phyloP scores from a whole-genome alignment of 2,329 filamentous ascomycete genomes.

The Aspergillus sp. region DNA sequence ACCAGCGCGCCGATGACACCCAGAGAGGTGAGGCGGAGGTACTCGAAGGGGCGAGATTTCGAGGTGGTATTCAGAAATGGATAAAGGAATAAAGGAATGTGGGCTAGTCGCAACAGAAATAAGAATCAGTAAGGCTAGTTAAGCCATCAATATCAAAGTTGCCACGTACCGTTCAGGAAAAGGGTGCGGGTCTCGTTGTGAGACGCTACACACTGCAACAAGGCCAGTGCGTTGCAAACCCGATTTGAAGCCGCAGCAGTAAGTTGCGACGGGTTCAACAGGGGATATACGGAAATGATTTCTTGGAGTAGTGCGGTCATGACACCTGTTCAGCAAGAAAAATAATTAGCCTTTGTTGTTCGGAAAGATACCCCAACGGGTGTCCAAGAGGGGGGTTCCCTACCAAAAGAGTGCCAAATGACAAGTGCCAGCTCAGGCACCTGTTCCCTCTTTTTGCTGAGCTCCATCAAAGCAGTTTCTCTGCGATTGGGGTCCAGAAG shows the following conservation, averaged over 20 bases:
- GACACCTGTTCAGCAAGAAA: slow-evolving; percentile 62
- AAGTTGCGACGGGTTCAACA: slow-evolving; percentile 93
- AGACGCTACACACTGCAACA: slow-evolving; percentile 94
- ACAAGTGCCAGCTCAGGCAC: slow-evolving; percentile 95
- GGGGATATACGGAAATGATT: slow-evolving; percentile 97
- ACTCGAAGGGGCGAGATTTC: slow-evolving; percentile 96
- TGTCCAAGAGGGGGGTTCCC: slow-evolving; percentile 28
- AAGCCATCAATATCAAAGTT: slow-evolving; percentile 1
- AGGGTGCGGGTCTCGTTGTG: slow-evolving; percentile 94
- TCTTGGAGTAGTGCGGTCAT: slow-evolving; percentile 98
- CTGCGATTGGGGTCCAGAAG: slow-evolving; percentile 82
- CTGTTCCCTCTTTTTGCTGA: slow-evolving; percentile 98
- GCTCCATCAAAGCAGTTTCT: slow-evolving; percentile 86
- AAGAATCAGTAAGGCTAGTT: not conserved
- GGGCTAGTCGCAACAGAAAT: slow-evolving; percentile 58
- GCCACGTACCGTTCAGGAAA: slow-evolving; percentile 79
- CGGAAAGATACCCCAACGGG: not conserved
- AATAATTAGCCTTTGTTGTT: slow-evolving; percentile 5
- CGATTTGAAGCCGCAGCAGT: slow-evolving; percentile 96
- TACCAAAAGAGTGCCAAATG: slow-evolving; percentile 98
- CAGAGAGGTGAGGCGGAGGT: slow-evolving; percentile 89
- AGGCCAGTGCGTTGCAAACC: slow-evolving; percentile 93
- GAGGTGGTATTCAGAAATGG: slow-evolving; percentile 98
- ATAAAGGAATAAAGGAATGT: slow-evolving; percentile 96
- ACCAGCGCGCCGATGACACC: slow-evolving; percentile 96